A percentile compares a stretch with the other conserved stretches of the same genome.
phyloP scores from a whole-genome alignment of 257 asterid genomes.

The Lycium barbarum region DNA sequence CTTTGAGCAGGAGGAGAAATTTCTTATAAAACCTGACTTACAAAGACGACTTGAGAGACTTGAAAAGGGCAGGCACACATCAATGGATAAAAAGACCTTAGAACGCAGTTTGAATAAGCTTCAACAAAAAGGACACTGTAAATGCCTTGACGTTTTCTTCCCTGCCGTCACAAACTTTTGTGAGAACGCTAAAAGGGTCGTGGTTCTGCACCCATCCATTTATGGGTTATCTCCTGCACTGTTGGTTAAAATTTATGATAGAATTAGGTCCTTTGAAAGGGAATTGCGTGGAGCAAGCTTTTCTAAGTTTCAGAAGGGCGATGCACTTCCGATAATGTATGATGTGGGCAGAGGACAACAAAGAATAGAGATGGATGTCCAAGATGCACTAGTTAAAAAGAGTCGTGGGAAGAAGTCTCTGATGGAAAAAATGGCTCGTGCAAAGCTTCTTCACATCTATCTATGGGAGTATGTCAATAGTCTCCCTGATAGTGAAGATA shows the following conservation, averaged over 20 bases:
- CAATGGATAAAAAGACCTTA: constrained; percentile 82
- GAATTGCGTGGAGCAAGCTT: constrained; percentile 58
- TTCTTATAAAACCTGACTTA: constrained; percentile 78
- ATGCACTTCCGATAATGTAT: constrained; percentile 36
- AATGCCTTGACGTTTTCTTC: constrained; percentile 66
- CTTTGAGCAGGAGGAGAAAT: constrained; percentile 81
- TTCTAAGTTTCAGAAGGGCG: constrained; percentile 54
- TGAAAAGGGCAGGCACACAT: constrained; percentile 61
- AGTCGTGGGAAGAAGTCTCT: too few relatives aligned
- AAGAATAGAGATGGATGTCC: too few relatives aligned
- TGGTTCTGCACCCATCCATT: constrained; percentile 83
- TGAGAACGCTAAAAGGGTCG: constrained; percentile 64
- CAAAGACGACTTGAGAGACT: constrained; percentile 74
- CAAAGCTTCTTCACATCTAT: constrained; percentile 81
- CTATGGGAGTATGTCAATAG: constrained; percentile 70
- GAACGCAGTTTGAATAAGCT: constrained; percentile 76
- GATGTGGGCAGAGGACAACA: too few relatives aligned
- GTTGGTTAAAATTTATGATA: constrained; percentile 62
- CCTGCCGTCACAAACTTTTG: constrained; percentile 84
- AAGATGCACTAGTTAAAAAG: too few relatives aligned
- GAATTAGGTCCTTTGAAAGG: constrained; percentile 65
- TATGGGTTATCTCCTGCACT: constrained; percentile 57
- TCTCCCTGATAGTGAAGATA: constrained; percentile 60
- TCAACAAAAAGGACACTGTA: constrained; percentile 83
- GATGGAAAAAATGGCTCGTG: constrained; percentile 22